These are phyloP conservation scores for Phytophthora pini DNA, from an alignment of 352 stramenopile species.

Conservation along the genomic window DNA sequence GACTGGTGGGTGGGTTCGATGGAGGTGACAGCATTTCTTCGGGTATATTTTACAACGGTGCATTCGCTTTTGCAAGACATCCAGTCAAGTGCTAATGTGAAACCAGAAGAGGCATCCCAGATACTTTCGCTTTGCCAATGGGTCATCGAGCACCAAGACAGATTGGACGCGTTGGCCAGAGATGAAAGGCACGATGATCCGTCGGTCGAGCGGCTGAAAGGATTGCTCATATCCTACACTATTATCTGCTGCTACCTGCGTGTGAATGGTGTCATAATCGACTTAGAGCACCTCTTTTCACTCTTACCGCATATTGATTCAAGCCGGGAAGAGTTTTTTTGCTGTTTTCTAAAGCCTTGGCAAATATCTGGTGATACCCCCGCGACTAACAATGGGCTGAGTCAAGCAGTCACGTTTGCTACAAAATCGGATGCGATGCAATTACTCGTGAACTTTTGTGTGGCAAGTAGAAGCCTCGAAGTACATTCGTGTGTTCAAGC, in stretches of 20 bases:
- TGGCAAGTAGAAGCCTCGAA: constrained; percentile 15
- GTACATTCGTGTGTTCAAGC: constrained; percentile 22
- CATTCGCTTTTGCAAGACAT: constrained; percentile 11
- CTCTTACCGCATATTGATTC: not conserved
- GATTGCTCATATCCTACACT: constrained; percentile 33
- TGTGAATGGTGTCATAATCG: constrained; percentile 25
- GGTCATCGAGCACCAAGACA: constrained; percentile 22
- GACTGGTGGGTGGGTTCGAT: constrained; percentile 22
- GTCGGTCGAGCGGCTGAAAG: constrained; percentile 15
- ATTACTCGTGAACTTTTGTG: constrained; percentile 14
- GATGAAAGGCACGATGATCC: not conserved
- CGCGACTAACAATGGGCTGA: not conserved
- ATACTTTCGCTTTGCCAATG: constrained; percentile 6
- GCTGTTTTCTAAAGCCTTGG: constrained; percentile 28
- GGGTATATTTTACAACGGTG: constrained; percentile 19
- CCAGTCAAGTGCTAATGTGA: not conserved
- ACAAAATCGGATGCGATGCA: not conserved
- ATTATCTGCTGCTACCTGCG: constrained; percentile 29
- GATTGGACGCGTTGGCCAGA: not conserved
- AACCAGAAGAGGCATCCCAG: not conserved
- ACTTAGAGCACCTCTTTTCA: constrained; percentile 32
- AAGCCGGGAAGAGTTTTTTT: constrained; percentile 24
- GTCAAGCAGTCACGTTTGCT: constrained; percentile 11
- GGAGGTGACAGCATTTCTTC: constrained; percentile 18
- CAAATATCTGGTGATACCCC: not conserved